These are phyloP conservation scores for Taphrina sp. DNA, from an alignment of 1,139 yeast species.

Conservation along the genomic window DNA sequence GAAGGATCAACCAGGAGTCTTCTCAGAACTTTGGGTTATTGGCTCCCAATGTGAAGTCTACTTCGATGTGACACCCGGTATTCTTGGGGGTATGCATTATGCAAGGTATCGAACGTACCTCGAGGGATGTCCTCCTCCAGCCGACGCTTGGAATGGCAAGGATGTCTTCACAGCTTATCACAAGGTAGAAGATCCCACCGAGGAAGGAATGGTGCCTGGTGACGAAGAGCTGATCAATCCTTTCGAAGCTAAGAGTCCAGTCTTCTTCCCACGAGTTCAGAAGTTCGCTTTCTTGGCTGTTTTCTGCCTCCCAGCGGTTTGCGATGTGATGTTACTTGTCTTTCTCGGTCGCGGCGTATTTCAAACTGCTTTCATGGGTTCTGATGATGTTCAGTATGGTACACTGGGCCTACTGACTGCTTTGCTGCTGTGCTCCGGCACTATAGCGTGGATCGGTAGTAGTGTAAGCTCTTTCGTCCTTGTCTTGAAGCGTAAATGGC, in stretches of 20 bases:
- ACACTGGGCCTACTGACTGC: constrained; percentile 15
- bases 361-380: constrained; percentile 15
- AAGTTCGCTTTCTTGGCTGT: constrained; percentile 17
- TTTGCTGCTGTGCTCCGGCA: constrained; percentile 10
- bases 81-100: constrained; percentile 18
- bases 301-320: constrained; percentile 17
- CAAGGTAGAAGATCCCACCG: constrained; percentile 10
- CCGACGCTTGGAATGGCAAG: constrained; percentile 19
- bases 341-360: constrained; percentile 22
- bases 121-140: constrained; percentile 2
- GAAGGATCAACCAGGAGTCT: constrained; percentile 20
- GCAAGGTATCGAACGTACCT: constrained; percentile 13
- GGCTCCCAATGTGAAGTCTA: constrained; percentile 23
- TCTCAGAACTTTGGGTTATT: constrained; percentile 18
- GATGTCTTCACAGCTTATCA: constrained; percentile 23
- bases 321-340: constrained; percentile 19
- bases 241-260: constrained; percentile 11
- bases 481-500: background rate
- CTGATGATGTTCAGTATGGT: constrained; percentile 9
- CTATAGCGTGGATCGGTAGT: constrained; percentile 21
- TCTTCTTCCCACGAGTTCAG: constrained; percentile 14
- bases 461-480: constrained; percentile 14
- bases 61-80: constrained; percentile 18
- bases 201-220: constrained; percentile 12
- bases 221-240: constrained; percentile 10